Percentiles rank a stretch among this genome's conserved stretches.
phyloP scores from a whole-genome alignment of 2,329 filamentous ascomycete genomes.

The Trichophyton mentagrophytes region DNA sequence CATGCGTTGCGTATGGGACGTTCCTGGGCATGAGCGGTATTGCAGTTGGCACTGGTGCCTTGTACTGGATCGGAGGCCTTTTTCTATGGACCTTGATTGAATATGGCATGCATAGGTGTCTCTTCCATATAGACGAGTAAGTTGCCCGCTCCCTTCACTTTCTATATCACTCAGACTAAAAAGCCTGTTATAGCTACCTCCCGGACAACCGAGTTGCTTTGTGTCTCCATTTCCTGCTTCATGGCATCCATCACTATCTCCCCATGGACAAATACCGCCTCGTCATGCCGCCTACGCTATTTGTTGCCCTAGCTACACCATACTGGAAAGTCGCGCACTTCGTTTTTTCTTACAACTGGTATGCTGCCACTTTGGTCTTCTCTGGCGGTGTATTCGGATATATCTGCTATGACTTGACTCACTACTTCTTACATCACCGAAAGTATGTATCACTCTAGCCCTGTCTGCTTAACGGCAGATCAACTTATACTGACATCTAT shows the following conservation, averaged over 20 bases:
- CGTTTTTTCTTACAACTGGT: conserved; percentile 76
- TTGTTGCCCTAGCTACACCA: conserved; percentile 66
- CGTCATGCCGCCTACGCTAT: conserved; percentile 90
- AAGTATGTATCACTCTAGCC: conserved; percentile 42
- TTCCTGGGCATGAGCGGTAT: conserved; percentile 53
- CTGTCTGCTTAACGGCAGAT: background rate
- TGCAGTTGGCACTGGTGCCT: conserved; percentile 34
- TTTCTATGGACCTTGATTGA: conserved; percentile 81
- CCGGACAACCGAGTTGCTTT: conserved; percentile 83
- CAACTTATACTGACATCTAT: conserved; percentile 9
- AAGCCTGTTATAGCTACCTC: conserved; percentile 49
- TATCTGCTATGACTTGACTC: conserved; percentile 89
- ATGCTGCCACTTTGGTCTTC: conserved; percentile 63
- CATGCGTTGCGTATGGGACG: conserved; percentile 62
- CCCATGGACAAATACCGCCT: conserved; percentile 98
- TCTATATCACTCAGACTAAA: conserved; percentile 6
- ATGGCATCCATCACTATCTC: conserved; percentile 94
- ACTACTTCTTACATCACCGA: conserved; percentile 96
- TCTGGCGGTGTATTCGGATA: conserved; percentile 92
- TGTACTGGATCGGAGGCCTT: conserved; percentile 59
- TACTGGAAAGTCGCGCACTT: conserved; percentile 86
- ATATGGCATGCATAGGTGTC: conserved; percentile 73
- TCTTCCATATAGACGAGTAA: conserved; percentile 90
- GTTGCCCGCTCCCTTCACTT: conserved; percentile 23
- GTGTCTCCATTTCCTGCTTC: conserved; percentile 81